These are phyloP conservation scores for Paraglomus brasilianum DNA, from an alignment of 192 early-diverging fungal genomes.

Conservation along the genomic window DNA sequence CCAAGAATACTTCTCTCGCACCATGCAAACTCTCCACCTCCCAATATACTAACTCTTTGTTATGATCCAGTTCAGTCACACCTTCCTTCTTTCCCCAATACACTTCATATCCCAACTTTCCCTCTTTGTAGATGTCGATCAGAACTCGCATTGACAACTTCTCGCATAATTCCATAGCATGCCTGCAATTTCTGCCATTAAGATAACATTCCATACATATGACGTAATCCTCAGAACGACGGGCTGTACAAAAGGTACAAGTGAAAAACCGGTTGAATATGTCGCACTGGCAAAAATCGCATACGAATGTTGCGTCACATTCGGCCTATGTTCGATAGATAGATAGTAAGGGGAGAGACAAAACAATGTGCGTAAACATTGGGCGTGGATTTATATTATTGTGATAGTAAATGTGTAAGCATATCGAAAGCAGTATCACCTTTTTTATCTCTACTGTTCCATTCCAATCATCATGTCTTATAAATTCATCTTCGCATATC, in stretches of 20 bases:
- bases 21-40: too few relatives aligned
- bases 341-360: not conserved
- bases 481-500: not conserved
- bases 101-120: too few relatives aligned
- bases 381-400: too few relatives aligned
- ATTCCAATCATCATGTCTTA: not conserved
- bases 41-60: too few relatives aligned
- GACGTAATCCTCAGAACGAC: not conserved
- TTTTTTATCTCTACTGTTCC: not conserved
- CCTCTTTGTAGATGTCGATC: too few relatives aligned
- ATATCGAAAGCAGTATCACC: not conserved
- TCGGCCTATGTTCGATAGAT: not conserved
- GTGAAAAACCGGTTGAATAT: not conserved
- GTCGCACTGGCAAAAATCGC: slow-evolving; percentile 10
- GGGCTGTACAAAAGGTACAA: not conserved
- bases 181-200: not conserved
- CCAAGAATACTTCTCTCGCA: too few relatives aligned
- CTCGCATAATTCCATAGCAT: too few relatives aligned
- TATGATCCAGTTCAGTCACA: too few relatives aligned
- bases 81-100: too few relatives aligned
- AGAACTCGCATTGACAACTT: too few relatives aligned
- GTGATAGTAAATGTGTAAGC: too few relatives aligned
- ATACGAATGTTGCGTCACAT: not conserved
- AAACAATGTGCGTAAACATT: not conserved
- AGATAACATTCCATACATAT: slow-evolving; percentile 1